Evolutionary conservation across 2,329 filamentous ascomycete genomes (phyloP).

Genomic region (Colletotrichum orchidophilum): DNA sequence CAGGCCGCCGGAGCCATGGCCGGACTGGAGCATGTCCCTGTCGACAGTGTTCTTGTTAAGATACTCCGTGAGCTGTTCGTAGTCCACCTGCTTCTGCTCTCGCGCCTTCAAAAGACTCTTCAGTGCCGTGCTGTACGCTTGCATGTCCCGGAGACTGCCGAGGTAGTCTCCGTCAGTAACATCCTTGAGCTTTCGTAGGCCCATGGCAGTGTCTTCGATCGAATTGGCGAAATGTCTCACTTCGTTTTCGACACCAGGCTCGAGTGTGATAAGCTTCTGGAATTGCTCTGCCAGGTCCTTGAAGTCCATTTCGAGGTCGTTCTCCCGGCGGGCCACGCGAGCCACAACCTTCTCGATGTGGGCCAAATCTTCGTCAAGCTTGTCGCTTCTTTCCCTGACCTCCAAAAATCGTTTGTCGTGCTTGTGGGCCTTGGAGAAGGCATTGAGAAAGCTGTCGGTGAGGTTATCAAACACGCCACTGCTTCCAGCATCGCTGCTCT

Average conservation of each 20-base stretch:
- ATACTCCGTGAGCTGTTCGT: constrained; percentile 95
- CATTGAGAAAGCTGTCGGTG: constrained; percentile 95
- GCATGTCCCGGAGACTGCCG: constrained; percentile 92
- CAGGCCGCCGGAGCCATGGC: constrained; percentile 64
- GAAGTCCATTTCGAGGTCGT: constrained; percentile 88
- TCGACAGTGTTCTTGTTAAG: constrained; percentile 90
- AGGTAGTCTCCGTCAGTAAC: constrained; percentile 96
- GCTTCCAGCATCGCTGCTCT: constrained; percentile 56
- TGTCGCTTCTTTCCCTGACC: constrained; percentile 90
- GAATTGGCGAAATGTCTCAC: constrained; percentile 88
- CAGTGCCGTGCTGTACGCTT: constrained; percentile 88
- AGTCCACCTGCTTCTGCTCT: constrained; percentile 98
- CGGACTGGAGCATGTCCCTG: constrained; percentile 78
- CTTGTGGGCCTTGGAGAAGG: constrained; percentile 95
- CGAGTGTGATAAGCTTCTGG: constrained; percentile 88
- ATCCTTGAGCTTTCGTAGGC: constrained; percentile 84
- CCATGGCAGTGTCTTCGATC: constrained; percentile 83
- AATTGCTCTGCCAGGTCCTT: constrained; percentile 93
- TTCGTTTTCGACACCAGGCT: constrained; percentile 84
- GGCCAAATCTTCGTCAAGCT: constrained; percentile 90
- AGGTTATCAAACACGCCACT: constrained; percentile 92
- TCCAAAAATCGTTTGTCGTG: constrained; percentile 95
- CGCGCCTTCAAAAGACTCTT: constrained; percentile 90
- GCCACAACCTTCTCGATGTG: constrained; percentile 97
- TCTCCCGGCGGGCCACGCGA: constrained; percentile 86